Evolutionary conservation across 1,139 yeast genomes (phyloP), one percentile per base, ranked within the genome.

Genomic region (Protomyces inouyei): DNA sequence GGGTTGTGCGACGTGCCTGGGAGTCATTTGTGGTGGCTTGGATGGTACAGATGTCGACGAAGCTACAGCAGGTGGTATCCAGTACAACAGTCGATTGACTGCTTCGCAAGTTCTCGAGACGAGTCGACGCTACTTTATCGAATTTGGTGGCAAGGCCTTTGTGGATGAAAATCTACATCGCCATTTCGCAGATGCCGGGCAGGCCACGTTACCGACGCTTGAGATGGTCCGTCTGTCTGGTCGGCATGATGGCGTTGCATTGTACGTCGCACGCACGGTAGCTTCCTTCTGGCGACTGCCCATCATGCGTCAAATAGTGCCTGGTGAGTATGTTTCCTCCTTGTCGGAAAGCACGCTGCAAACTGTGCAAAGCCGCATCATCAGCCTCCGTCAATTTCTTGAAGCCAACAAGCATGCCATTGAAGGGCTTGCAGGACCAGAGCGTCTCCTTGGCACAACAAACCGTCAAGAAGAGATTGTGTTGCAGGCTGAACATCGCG

Each of bases 401-500:
- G 76, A 75, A 40, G 71, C 71, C 46, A 77, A 78, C 69, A 72
- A 76, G 40, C 71, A 77, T 9, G 76, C 76, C 67, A 77, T 78
- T 60, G 80, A 78, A 55, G 80, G 81, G 2, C 69, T 78, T 57
- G 71, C 75, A 53, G 77, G 76, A 8, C 76, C 77, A 0, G 74
- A 73, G 37, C 69, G 67, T 14, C 65, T 70, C 53, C 65, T 70
- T 40, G 68, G 70, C 35, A 65, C 66, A 18, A 52, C 60, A 16
- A 64, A 69, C 16, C 61, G 71, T 32, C 68, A 66, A 38, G 79
- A 76, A 25, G 95, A 88, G 71, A 82, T 87, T 52, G 88, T 96
- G 56, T 79, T 87, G 69, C 92, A 95, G 75, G 96, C 97, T 0
- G 98, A 93, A 73, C 93, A 89, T 71, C 85, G 92, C 71, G 96